Percentiles rank a stretch among this genome's conserved stretches.
Conservation (phyloP, 208 protist species). For the Trypanosoma cruzi region DNA sequence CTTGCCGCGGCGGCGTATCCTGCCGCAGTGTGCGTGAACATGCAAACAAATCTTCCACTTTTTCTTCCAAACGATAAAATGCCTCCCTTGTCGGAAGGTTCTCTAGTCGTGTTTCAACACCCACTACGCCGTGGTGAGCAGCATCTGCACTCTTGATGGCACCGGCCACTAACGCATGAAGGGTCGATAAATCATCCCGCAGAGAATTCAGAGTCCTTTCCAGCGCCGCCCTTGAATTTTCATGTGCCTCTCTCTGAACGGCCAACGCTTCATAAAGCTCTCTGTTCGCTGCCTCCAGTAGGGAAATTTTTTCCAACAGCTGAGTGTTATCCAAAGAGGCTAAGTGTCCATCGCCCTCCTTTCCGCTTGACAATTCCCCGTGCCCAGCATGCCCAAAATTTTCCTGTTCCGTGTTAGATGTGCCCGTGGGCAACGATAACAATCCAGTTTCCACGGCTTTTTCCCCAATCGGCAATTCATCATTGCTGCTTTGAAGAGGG, state of each 20-base stretch:
- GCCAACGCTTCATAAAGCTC: slow-evolving; percentile 5
- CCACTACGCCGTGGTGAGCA: slow-evolving; percentile 6
- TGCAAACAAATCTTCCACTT: background rate
- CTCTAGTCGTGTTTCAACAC: slow-evolving; percentile 11
- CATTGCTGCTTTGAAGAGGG: background rate
- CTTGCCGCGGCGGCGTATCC: background rate
- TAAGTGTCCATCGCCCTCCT: background rate
- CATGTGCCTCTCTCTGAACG: background rate
- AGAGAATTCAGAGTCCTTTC: background rate
- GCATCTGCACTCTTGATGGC: slow-evolving; percentile 21
- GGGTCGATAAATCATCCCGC: background rate
- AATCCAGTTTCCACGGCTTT: background rate
- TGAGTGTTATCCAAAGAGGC: background rate
- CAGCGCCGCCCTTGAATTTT: slow-evolving; percentile 2
- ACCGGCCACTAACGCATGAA: slow-evolving; percentile 9
- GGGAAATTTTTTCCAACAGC: slow-evolving; percentile 4
- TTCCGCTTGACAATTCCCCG: background rate
- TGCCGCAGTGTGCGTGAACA: background rate
- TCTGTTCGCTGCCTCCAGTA: slow-evolving; percentile 2
- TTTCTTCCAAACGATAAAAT: background rate
- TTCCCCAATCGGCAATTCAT: background rate
- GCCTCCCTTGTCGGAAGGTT: background rate
- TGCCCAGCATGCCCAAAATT: background rate
- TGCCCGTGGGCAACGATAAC: background rate
- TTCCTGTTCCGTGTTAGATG: background rate